Evolutionary conservation across 2,329 filamentous ascomycete species (phyloP).

Genomic region (Trichophyton verrucosum): DNA sequence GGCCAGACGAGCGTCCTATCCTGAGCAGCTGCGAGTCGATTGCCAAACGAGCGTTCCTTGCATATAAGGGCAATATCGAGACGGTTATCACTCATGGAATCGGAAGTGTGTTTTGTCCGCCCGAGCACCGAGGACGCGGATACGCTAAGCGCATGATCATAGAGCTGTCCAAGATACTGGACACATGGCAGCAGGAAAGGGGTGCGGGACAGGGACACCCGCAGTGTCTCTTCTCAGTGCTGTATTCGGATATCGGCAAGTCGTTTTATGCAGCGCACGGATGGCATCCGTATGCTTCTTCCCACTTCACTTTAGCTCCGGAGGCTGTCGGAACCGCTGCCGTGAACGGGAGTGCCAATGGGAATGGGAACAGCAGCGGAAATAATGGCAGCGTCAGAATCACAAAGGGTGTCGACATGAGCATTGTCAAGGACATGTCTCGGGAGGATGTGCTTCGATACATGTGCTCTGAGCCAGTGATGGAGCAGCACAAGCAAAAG

Average conservation of each 20-base stretch:
- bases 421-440: conserved; percentile 22
- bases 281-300: conserved; percentile 63
- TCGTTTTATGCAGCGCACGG: conserved; percentile 65
- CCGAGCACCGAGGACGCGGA: conserved; percentile 54
- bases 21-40: conserved; percentile 49
- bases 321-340: conserved; percentile 11
- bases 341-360: conserved; percentile 5
- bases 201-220: conserved; percentile 15
- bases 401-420: conserved; percentile 17
- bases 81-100: conserved; percentile 55
- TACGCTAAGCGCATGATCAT: conserved; percentile 67
- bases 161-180: conserved; percentile 47
- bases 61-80: conserved; percentile 43
- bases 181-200: conserved; percentile 40
- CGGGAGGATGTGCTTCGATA: conserved; percentile 23
- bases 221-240: conserved; percentile 54
- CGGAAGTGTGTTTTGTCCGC: conserved; percentile 65
- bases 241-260: conserved; percentile 81
- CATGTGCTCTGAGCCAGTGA: conserved; percentile 51
- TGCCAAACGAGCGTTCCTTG: conserved; percentile 30
- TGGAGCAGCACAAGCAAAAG: conserved; percentile 50
- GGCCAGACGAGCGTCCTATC: conserved; percentile 33
- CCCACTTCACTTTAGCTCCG: conserved; percentile 52
- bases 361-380: not conserved
- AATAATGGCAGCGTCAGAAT: not conserved